Base-by-base conservation (phyloP, 352 stramenopile genomes). In the Globisporangium acanthophoron region DNA sequence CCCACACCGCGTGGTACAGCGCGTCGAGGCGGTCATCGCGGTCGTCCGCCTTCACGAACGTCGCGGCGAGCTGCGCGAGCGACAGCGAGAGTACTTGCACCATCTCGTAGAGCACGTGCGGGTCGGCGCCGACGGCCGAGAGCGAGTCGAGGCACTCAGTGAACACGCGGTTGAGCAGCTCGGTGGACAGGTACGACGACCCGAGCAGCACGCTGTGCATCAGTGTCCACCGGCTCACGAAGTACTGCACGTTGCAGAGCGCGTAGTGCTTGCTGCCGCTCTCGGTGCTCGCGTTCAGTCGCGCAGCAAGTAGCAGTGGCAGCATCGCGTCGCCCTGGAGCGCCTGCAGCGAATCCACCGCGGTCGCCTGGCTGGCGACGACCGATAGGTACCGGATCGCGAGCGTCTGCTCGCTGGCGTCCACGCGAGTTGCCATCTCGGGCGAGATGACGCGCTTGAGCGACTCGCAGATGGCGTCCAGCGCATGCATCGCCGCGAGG, bases 1-100 rank as follows among this genome's bases (percentile, higher is more conserved):
- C 73, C 85, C 85, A 94, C 21, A 94, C 63, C 33, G 79, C 68
- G 3, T 71, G 50, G 37, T 90, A 75, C 3, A 90, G 66, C 11
- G 52, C 66, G 56, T 78, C 61, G 5, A 89, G 56, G 20, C 54
- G 59, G 7, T 44, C 57, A 0, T 76, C 64, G 2, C 61, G 45
- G 3, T 63, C 60, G 27, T 61, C 54, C 2, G 65, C 63, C 3
- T 56, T 64, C 1, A 71, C 47, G 9, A 89, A 44, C 1, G 67
- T 43, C 2, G 56, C 52, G 16, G 74, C 76, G n/a, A 92, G 54
- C 54, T 85, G 77, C 5, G 61, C 54, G 2, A 93, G 61, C 0
- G 73, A 61, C 4, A 83, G 60, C 1, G 76, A 78, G 16, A 93
- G 62, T n/a, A 91, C 77, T 5, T 78, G 71, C 24, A 88, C 74